These are phyloP conservation scores for Aspergillus conjunctus DNA, from an alignment of 495 filamentous ascomycete genomes.

Conservation along the genomic window DNA sequence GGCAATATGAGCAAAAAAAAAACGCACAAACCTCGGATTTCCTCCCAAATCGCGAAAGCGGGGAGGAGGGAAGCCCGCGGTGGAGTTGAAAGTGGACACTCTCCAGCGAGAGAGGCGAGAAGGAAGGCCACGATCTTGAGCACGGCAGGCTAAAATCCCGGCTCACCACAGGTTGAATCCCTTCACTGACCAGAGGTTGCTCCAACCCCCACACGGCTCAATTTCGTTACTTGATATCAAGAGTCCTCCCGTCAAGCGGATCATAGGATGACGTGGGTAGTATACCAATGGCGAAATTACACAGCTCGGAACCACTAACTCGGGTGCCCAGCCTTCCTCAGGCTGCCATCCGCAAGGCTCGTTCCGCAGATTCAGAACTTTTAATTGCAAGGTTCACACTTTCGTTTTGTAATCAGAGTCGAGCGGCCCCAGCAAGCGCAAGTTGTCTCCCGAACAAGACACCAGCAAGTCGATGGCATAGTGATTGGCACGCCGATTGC, in stretches of 20 bases:
- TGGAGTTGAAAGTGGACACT: background rate
- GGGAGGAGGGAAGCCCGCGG: background rate
- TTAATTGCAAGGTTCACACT: no score
- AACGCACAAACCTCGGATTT: background rate
- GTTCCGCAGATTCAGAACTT: no score
- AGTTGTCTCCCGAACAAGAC: no score
- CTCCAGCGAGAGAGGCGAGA: background rate
- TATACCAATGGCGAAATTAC: no score
- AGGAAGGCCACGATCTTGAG: background rate
- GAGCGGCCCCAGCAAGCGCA: no score
- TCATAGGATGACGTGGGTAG: background rate
- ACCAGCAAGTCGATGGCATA: no score
- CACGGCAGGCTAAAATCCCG: background rate
- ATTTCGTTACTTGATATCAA: background rate
- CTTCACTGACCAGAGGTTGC: background rate
- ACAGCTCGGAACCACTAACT: no score
- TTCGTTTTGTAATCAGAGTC: no score
- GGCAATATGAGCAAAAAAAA: background rate
- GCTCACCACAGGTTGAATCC: background rate
- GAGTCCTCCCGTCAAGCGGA: background rate
- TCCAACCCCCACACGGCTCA: background rate
- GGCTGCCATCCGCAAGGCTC: no score
- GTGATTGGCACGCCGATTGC: no score
- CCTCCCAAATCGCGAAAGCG: background rate
- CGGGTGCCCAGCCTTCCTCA: no score